Evolutionary conservation across 345 rosid genomes (phyloP).

Genomic region (Ricinus communis): DNA sequence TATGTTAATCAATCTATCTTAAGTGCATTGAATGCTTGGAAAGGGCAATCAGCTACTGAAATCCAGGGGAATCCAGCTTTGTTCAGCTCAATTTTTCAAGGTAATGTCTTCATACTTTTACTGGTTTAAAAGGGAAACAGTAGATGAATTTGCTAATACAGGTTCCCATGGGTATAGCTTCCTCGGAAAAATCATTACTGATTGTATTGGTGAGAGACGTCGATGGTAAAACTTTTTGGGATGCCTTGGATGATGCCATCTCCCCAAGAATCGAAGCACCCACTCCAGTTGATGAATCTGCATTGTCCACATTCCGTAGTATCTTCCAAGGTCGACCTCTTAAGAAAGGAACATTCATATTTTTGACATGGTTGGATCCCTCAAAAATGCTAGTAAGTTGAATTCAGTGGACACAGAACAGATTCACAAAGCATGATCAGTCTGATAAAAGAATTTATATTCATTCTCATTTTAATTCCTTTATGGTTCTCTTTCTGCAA

Average conservation of each 20-base stretch:
- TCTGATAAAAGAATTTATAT: not conserved
- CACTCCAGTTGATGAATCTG: conserved; percentile 51
- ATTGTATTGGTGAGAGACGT: conserved; percentile 89
- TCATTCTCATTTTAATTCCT: not conserved
- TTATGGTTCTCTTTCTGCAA: not conserved
- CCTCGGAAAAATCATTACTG: conserved; percentile 67
- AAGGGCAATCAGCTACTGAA: conserved; percentile 51
- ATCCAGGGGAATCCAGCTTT: conserved; percentile 51
- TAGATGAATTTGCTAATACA: conserved; percentile 6
- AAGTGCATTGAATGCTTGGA: conserved; percentile 48
- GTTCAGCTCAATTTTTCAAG: conserved; percentile 52
- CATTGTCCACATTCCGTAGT: conserved; percentile 58
- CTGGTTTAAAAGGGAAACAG: not conserved
- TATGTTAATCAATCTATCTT: conserved; percentile 53
- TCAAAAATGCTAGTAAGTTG: conserved; percentile 73
- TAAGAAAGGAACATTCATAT: conserved; percentile 64
- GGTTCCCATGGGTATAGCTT: conserved; percentile 46
- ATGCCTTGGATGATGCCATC: conserved; percentile 74
- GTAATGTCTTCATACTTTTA: conserved; percentile 28
- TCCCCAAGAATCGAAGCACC: conserved; percentile 68
- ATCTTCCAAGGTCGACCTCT: conserved; percentile 71
- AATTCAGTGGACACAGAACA: not conserved
- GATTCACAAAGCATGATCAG: not conserved
- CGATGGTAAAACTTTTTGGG: conserved; percentile 96
- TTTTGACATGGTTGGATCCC: conserved; percentile 70